Conservation (phyloP, 1,284 basidiomycete genomes). For the Tilletia caries region DNA sequence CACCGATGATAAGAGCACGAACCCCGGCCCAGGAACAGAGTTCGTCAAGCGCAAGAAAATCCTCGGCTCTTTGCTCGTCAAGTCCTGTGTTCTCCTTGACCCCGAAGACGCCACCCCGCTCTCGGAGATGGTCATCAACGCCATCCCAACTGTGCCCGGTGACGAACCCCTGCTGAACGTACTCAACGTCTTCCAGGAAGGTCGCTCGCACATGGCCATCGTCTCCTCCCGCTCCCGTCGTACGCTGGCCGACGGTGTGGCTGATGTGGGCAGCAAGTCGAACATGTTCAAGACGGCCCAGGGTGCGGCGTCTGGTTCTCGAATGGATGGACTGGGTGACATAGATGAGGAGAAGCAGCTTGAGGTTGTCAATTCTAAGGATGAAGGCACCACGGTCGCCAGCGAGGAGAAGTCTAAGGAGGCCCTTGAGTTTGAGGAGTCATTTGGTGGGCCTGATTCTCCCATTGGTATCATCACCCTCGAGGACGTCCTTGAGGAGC, state of each 20-base stretch:
- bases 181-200: constrained; percentile 85
- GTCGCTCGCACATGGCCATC: constrained; percentile 84
- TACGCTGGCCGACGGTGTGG: constrained; percentile 54
- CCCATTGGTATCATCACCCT: constrained; percentile 88
- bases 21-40: constrained; percentile 2
- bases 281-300: constrained; percentile 13
- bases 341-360: constrained; percentile 46
- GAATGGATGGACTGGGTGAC: constrained; percentile 27
- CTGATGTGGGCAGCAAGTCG: constrained; percentile 33
- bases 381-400: not conserved
- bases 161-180: constrained; percentile 82
- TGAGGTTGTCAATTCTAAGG: not conserved
- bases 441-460: constrained; percentile 28
- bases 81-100: constrained; percentile 81
- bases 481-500: constrained; percentile 80
- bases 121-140: constrained; percentile 60
- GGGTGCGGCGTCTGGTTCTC: constrained; percentile 21
- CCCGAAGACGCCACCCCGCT: constrained; percentile 63
- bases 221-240: constrained; percentile 59
- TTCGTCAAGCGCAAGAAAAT: constrained; percentile 64
- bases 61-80: constrained; percentile 74
- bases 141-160: constrained; percentile 76
- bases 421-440: not conserved
- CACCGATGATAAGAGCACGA: constrained; percentile 12
- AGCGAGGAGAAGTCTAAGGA: not conserved